These are phyloP conservation scores for Populus hybrid DNA, from an alignment of 441 rosid genomes.

Conservation along the genomic window DNA sequence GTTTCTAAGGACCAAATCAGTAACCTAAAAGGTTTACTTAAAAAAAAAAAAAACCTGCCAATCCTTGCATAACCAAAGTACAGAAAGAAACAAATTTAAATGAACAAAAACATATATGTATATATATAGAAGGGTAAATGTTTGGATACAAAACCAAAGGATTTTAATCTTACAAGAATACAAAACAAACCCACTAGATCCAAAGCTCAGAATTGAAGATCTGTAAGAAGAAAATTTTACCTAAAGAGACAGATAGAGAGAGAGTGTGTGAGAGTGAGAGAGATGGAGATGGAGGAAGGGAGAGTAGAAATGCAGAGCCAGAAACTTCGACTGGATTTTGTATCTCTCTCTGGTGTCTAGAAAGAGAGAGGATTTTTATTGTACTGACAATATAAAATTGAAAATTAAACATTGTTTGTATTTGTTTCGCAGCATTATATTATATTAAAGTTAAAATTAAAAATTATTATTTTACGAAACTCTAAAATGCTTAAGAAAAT, in stretches of 20 bases:
- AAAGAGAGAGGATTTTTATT: neutral
- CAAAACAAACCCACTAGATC: neutral
- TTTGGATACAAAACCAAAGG: neutral
- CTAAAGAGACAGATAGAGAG: slow-evolving; percentile 25
- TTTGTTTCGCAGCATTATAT: neutral
- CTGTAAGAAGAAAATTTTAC: slow-evolving; percentile 25
- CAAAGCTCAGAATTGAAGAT: slow-evolving; percentile 17
- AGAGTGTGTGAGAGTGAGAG: neutral
- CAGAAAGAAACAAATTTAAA: neutral
- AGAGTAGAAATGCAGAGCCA: neutral
- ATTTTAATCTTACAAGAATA: neutral
- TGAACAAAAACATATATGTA: no score
- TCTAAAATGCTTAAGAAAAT: no score
- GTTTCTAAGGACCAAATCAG: neutral
- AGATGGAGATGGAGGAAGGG: neutral
- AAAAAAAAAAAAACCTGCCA: neutral
- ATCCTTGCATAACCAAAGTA: neutral
- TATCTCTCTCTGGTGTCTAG: neutral
- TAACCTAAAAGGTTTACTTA: neutral
- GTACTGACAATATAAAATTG: neutral
- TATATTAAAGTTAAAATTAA: no score
- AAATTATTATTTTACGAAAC: no score
- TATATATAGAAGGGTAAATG: neutral
- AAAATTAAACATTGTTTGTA: neutral
- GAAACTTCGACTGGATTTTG: neutral